Base-by-base conservation (phyloP, 2,329 filamentous ascomycete species). In the Exophiala oligosperma region DNA sequence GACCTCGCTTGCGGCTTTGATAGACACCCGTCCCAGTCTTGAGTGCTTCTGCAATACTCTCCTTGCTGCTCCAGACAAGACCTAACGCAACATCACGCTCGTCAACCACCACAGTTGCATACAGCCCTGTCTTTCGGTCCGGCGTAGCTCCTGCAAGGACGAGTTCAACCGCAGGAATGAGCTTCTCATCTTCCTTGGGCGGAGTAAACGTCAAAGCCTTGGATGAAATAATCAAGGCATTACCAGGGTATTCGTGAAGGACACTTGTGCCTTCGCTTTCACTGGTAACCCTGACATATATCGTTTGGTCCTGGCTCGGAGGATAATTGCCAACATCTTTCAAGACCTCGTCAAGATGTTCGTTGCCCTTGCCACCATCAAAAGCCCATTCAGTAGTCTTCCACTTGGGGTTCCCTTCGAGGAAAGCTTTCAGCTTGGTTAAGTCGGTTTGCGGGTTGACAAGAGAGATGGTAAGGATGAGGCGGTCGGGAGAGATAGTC, bases 31-130 rank as follows among this genome's bases (percentile, higher is more conserved):
- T 81, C 21, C 87, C 87, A 6, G 91, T 96, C 68, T 84, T 85
- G 60, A 99, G 72, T 38, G 93, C 93, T 76, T 96, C 93, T 7
- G 86, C 81, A 35, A 99, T 86, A 71, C 93, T 97, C 73, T 95
- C 90, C 63, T 89, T 85, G 70, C 90, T 97, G 75, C 92, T 96
- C 80, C 97, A 99, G 17, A 97, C 94, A 64, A 99, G 77, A 0
- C 94, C 94, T 12, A 99, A 79, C 7, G 91, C 90, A 21, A 89
- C 80, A 1, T 92, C 92, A 49, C 88, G 81, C 78, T 96, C 91
- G 71, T 99, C 91, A 1, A 90, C 92, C 6, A 99, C 94, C 3
- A 96, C 84, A 0, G 94, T 99, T 1, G 94, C 88, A 66, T 96
- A 85, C 7, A 99, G 81, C 7, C 89, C 88, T 70, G 97, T 95